Percentiles rank a stretch among this genome's conserved stretches.
Conservation (phyloP, 2,329 filamentous ascomycete genomes). For the Rhynchosporium secalis region DNA sequence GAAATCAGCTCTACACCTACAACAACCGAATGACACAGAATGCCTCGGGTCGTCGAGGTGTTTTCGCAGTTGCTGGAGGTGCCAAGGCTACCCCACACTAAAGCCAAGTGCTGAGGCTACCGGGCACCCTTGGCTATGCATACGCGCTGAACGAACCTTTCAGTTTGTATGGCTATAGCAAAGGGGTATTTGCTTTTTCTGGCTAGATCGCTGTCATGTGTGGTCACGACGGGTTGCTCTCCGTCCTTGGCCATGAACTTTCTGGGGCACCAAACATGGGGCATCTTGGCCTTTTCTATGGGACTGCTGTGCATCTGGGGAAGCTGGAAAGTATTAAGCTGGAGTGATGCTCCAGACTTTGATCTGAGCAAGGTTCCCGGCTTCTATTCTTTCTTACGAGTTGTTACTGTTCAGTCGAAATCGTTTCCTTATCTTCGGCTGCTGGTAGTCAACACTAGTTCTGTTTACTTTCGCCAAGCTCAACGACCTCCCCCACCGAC, state of each 20-base stretch:
- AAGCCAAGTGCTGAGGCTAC: background rate
- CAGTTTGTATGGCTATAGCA: background rate
- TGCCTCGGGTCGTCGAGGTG: slow-evolving; percentile 8
- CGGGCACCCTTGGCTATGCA: slow-evolving; percentile 1
- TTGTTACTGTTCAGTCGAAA: background rate
- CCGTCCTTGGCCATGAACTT: slow-evolving; percentile 4
- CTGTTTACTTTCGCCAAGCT: slow-evolving; percentile 12
- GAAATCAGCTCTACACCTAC: background rate
- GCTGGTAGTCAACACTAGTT: background rate
- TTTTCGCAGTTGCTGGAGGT: background rate
- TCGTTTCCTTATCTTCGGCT: background rate
- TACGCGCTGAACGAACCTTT: background rate
- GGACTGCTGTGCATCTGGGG: background rate
- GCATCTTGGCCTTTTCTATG: background rate
- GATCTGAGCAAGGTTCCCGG: background rate
- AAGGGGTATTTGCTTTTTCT: background rate
- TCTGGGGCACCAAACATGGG: background rate
- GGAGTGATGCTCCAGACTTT: background rate
- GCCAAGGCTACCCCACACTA: slow-evolving; percentile 8
- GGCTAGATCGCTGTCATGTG: background rate
- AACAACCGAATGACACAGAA: slow-evolving; percentile 7
- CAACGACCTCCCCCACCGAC: background rate
- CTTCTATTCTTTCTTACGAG: background rate
- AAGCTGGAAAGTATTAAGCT: slow-evolving; percentile 3
- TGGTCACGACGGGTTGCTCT: background rate